Evolutionary conservation across 2,329 filamentous ascomycete species (phyloP).

Genomic region (Fusarium pilosicola): DNA sequence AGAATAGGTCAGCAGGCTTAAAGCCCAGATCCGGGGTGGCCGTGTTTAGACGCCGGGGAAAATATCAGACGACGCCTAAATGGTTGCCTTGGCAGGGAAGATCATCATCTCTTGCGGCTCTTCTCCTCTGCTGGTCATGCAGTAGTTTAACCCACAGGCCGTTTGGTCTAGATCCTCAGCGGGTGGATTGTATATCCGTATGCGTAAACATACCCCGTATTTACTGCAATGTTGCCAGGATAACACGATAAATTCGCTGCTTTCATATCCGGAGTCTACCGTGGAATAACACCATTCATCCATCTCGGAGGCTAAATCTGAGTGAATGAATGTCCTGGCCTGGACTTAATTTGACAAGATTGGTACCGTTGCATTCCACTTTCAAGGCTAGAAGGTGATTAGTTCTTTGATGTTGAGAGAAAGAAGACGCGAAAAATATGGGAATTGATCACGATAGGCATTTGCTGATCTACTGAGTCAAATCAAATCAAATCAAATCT

Average conservation of each 20-base stretch:
- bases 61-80: conserved; percentile 40
- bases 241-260: conserved; percentile 14
- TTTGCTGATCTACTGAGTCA: background rate
- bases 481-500: background rate
- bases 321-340: background rate
- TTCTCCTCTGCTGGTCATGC: conserved; percentile 1
- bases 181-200: background rate
- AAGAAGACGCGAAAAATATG: background rate
- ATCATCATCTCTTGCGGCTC: conserved; percentile 31
- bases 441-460: conserved; percentile 4
- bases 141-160: background rate
- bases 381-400: background rate
- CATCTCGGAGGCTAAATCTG: background rate
- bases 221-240: conserved; percentile 1
- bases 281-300: conserved; percentile 23
- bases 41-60: conserved; percentile 20
- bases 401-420: background rate
- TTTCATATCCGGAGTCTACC: conserved; percentile 17
- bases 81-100: conserved; percentile 25
- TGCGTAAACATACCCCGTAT: conserved; percentile 12
- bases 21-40: conserved; percentile 25
- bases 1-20: conserved; percentile 18
- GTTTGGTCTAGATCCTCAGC: background rate
- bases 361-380: conserved; percentile 8
- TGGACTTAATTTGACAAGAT: background rate